Conservation (phyloP, 768 basidiomycete species). For the Leucocoprinus sp. region DNA sequence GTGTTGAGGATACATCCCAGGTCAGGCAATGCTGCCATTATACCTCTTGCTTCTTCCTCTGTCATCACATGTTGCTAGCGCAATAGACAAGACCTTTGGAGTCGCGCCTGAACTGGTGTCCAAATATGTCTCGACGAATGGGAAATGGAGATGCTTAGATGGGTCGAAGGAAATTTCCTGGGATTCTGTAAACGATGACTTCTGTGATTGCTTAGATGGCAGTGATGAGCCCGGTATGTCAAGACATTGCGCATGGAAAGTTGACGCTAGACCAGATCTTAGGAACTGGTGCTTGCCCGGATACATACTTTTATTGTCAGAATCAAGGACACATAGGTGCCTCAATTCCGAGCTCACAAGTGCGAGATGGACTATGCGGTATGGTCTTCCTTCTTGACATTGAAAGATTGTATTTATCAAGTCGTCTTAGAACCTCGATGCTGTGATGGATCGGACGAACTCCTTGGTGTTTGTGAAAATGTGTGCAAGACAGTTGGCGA, state of each 20-base stretch:
- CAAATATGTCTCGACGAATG: constrained; percentile 46
- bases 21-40: constrained; percentile 41
- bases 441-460: constrained; percentile 95
- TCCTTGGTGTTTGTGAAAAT: constrained; percentile 69
- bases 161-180: constrained; percentile 72
- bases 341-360: constrained; percentile 69
- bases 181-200: constrained; percentile 86
- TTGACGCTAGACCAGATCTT: constrained; percentile 3
- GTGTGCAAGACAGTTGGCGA: constrained; percentile 70
- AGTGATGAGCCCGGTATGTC: constrained; percentile 83
- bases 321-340: constrained; percentile 87
- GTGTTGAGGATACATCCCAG: not conserved
- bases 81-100: constrained; percentile 43
- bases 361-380: constrained; percentile 94
- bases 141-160: constrained; percentile 76
- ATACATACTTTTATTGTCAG: constrained; percentile 70
- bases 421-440: constrained; percentile 67
- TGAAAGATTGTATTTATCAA: constrained; percentile 12
- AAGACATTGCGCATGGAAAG: too few species aligned
- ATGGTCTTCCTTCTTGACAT: constrained; percentile 19
- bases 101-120: constrained; percentile 45
- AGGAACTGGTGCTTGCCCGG: constrained; percentile 84
- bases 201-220: constrained; percentile 91
- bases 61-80: constrained; percentile 32
- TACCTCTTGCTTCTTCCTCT: constrained; percentile 37